Conservation (phyloP, 139 green algal genomes). For the Pseudopediastrum boryanum region DNA sequence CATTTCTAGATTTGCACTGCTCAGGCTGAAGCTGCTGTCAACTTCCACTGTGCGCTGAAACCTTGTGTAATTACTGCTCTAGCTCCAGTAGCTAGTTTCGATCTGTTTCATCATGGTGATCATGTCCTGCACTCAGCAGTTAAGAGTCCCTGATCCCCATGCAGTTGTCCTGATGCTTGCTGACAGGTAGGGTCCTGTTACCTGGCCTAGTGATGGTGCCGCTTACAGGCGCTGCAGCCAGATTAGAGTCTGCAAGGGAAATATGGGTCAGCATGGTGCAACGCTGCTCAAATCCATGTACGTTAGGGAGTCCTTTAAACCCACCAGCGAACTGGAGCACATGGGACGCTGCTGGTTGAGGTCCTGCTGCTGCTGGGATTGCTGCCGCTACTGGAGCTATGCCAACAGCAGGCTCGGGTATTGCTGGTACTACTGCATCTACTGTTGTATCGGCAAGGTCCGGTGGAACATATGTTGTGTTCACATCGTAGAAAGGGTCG, state of each 20-base stretch:
- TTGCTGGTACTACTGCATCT: conserved; percentile 36
- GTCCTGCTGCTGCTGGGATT: background rate
- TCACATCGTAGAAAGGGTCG: conserved; percentile 36
- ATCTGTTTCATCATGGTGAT: too few species aligned
- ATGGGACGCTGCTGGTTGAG: conserved; percentile 4
- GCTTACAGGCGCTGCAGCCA: conserved; percentile 1
- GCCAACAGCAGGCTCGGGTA: background rate
- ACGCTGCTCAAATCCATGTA: background rate
- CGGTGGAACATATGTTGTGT: conserved; percentile 43
- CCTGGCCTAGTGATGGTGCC: conserved; percentile 20
- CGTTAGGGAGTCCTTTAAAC: background rate
- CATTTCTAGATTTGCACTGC: too few species aligned
- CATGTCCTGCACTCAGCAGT: too few species aligned
- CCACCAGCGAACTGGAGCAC: conserved; percentile 32
- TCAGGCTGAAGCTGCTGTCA: too few species aligned
- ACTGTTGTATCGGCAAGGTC: conserved; percentile 20
- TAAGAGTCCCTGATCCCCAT: too few species aligned
- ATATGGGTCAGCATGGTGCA: background rate
- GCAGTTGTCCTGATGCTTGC: too few species aligned
- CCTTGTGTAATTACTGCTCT: too few species aligned
- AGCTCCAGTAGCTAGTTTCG: too few species aligned
- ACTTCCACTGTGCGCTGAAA: too few species aligned
- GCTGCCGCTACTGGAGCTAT: background rate
- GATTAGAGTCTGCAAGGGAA: conserved; percentile 17
- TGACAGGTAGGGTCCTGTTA: too few species aligned